Evolutionary conservation across 179 eudicot genomes (phyloP).

Genomic region (Carnegiea gigantea): DNA sequence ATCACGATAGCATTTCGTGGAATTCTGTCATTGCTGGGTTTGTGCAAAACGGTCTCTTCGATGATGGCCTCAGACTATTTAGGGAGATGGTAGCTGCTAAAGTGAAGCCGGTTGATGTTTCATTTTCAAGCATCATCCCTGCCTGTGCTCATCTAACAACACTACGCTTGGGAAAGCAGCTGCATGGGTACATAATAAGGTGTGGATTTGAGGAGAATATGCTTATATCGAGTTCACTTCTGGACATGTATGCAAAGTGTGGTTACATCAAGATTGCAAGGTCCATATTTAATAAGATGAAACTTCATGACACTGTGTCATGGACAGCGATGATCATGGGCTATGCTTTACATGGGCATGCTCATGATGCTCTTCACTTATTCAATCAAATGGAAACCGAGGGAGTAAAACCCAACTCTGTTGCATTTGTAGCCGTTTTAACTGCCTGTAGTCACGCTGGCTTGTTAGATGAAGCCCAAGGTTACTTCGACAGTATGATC

Average conservation of each 20-base stretch:
- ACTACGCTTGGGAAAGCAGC: conserved; percentile 66
- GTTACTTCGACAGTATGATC: conserved; percentile 54
- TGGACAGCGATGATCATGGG: conserved; percentile 97
- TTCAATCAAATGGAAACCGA: conserved; percentile 56
- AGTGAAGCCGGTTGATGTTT: conserved; percentile 50
- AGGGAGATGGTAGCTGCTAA: conserved; percentile 62
- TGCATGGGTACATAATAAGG: conserved; percentile 65
- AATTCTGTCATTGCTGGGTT: conserved; percentile 70
- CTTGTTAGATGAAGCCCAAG: conserved; percentile 59
- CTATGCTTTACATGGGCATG: conserved; percentile 67
- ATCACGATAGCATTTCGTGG: conserved; percentile 63
- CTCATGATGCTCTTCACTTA: conserved; percentile 58
- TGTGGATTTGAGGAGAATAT: conserved; percentile 57
- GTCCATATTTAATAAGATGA: conserved; percentile 55
- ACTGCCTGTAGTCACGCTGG: conserved; percentile 93
- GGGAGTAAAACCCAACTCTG: conserved; percentile 59
- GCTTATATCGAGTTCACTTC: conserved; percentile 73
- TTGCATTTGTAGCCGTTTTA: conserved; percentile 65
- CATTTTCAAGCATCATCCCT: conserved; percentile 80
- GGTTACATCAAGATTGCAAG: conserved; percentile 60
- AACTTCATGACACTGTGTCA: conserved; percentile 59
- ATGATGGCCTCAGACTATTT: conserved; percentile 66
- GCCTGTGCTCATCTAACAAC: conserved; percentile 84
- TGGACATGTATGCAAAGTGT: conserved; percentile 92
- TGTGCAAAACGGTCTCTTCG: conserved; percentile 79